These are phyloP conservation scores for Globisporangium sylvaticum DNA, from an alignment of 352 stramenopile species.

Conservation along the genomic window DNA sequence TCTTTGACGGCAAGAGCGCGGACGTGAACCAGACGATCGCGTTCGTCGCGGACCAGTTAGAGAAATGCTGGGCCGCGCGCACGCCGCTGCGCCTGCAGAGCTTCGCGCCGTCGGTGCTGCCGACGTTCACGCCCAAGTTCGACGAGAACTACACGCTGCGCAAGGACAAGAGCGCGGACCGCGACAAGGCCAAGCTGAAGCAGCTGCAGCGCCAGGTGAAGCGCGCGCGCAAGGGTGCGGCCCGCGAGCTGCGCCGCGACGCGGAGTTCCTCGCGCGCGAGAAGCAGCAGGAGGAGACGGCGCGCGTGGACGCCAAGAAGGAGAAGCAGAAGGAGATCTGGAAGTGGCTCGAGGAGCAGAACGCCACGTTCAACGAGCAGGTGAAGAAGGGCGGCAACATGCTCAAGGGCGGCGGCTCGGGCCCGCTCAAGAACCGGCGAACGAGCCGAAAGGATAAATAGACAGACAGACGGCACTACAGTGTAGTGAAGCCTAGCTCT, in stretches of 20 bases:
- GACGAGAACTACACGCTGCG: constrained; percentile 90
- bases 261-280: constrained; percentile 92
- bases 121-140: constrained; percentile 88
- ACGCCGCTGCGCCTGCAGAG: constrained; percentile 73
- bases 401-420: constrained; percentile 91
- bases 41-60: constrained; percentile 39
- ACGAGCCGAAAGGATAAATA: constrained; percentile 42
- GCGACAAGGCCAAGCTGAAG: constrained; percentile 84
- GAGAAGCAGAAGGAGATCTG: constrained; percentile 95
- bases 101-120: constrained; percentile 61
- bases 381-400: constrained; percentile 93
- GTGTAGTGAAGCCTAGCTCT: neutral
- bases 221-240: constrained; percentile 93
- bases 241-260: constrained; percentile 93
- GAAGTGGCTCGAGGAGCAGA: constrained; percentile 94
- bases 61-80: constrained; percentile 41
- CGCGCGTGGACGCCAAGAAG: constrained; percentile 68
- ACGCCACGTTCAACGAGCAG: constrained; percentile 97
- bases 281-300: constrained; percentile 87
- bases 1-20: constrained; percentile 21
- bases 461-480: neutral
- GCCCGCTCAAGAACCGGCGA: constrained; percentile 54
- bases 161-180: constrained; percentile 87
- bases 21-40: constrained; percentile 50
- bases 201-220: constrained; percentile 95